These are phyloP conservation scores for Flagelloscypha sp. DNA, from an alignment of 768 basidiomycete species.

Conservation along the genomic window DNA sequence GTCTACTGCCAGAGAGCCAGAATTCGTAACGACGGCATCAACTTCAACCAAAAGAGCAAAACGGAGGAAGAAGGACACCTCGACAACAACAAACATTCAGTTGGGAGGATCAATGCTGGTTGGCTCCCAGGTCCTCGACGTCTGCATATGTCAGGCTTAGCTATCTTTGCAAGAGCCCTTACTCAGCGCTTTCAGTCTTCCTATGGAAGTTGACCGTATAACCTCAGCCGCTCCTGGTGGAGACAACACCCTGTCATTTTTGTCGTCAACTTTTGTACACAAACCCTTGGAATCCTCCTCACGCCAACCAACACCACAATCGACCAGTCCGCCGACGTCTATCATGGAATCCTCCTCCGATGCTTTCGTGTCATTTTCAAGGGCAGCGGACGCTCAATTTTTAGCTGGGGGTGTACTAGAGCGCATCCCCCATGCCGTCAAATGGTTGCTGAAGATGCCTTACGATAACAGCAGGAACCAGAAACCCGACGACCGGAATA, in stretches of 20 bases:
- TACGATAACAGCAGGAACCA: slow-evolving; percentile 40
- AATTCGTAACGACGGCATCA: no score
- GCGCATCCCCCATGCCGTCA: slow-evolving; percentile 52
- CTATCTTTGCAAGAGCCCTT: neutral
- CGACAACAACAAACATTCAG: no score
- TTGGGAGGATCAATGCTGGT: no score
- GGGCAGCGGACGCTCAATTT: no score
- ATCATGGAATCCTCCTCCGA: no score
- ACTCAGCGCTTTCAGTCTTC: neutral
- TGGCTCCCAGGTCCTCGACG: neutral
- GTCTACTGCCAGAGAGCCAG: no score
- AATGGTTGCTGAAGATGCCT: slow-evolving; percentile 41
- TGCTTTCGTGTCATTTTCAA: no score
- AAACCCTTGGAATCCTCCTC: slow-evolving; percentile 7
- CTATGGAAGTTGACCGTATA: no score
- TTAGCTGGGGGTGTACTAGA: slow-evolving; percentile 52
- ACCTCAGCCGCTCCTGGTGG: no score
- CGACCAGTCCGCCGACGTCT: no score
- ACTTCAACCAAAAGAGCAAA: no score
- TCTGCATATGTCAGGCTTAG: neutral
- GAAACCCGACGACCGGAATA: slow-evolving; percentile 69
- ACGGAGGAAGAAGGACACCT: no score
- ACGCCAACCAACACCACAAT: slow-evolving; percentile 4
- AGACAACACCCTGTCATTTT: slow-evolving; percentile 1
- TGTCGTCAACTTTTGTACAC: slow-evolving; percentile 3